A percentile compares a stretch with the other conserved stretches of the same genome.
Evolutionary conservation across 108 stramenopile genomes (phyloP).

Genomic region (Nannochloropsis gaditana): DNA sequence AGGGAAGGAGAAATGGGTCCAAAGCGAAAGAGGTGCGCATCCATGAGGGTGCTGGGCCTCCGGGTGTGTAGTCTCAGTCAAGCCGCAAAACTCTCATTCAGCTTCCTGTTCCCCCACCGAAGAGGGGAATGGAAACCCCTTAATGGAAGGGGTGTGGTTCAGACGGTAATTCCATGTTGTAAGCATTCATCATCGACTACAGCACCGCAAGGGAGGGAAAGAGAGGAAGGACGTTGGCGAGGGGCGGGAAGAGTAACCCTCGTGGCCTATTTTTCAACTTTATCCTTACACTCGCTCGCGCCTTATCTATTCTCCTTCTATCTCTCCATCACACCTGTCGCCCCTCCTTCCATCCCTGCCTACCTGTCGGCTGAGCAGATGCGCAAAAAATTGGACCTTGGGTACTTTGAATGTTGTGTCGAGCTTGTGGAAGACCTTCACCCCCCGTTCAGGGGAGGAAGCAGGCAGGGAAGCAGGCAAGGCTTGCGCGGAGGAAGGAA

Average conservation of each 20-base stretch:
- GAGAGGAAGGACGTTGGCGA: neutral
- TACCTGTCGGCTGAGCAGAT: neutral
- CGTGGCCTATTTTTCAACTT: too few relatives aligned
- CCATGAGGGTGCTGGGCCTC: neutral
- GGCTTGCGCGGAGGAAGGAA: neutral
- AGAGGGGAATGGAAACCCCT: neutral
- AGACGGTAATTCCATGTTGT: neutral
- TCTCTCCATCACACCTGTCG: neutral
- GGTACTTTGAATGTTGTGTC: constrained; percentile 40
- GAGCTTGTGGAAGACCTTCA: constrained; percentile 44
- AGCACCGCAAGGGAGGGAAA: neutral
- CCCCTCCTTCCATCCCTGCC: neutral
- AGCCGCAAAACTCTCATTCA: neutral
- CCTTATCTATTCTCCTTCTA: neutral
- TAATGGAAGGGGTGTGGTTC: neutral
- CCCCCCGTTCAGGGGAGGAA: neutral
- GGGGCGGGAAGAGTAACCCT: neutral
- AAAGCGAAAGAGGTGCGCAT: neutral
- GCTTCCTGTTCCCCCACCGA: neutral
- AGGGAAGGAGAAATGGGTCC: neutral
- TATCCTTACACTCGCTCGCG: too few relatives aligned
- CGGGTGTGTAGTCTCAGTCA: constrained; percentile 3
- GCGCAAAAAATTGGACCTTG: neutral
- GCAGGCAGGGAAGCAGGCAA: neutral
- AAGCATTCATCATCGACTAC: constrained; percentile 12